A percentile compares a stretch with the other conserved stretches of the same genome.
Conservation (phyloP, 345 rosid genomes). For the Sonneratia caseolaris region DNA sequence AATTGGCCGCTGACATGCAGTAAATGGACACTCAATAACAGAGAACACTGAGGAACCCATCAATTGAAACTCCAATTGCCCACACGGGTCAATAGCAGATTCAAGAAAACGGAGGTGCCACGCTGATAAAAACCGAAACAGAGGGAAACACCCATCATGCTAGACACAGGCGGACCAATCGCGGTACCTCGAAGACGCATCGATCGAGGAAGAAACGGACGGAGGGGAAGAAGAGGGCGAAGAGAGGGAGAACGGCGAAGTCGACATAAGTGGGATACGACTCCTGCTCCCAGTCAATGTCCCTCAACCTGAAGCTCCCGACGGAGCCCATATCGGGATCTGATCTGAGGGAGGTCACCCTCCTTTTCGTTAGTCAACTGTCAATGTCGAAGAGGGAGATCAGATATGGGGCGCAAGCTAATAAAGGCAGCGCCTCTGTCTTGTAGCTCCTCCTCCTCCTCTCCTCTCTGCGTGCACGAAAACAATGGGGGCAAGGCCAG, state of each 20-base stretch:
- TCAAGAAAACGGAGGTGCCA: not conserved
- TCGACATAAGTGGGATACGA: constrained; percentile 75
- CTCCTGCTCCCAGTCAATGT: constrained; percentile 66
- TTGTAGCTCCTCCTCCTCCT: too few relatives aligned
- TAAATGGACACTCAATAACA: not conserved
- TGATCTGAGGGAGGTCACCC: not conserved
- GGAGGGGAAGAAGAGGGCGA: constrained; percentile 64
- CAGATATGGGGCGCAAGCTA: too few relatives aligned
- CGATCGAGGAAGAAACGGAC: constrained; percentile 78
- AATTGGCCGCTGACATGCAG: not conserved
- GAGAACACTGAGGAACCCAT: not conserved
- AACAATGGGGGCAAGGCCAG: too few relatives aligned
- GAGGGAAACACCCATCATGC: not conserved
- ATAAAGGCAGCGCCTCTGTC: too few relatives aligned
- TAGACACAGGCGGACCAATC: not conserved
- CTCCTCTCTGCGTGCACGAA: too few relatives aligned
- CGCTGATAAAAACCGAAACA: not conserved
- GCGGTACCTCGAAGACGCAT: constrained; percentile 70
- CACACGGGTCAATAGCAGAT: not conserved
- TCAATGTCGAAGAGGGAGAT: too few relatives aligned
- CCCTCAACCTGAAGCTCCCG: constrained; percentile 27
- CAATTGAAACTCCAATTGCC: not conserved
- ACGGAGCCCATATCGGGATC: constrained; percentile 39
- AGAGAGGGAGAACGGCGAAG: constrained; percentile 55
- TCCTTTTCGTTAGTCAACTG: not conserved